Conservation (phyloP, 768 basidiomycete species). For the Fistulinella prunicolor region DNA sequence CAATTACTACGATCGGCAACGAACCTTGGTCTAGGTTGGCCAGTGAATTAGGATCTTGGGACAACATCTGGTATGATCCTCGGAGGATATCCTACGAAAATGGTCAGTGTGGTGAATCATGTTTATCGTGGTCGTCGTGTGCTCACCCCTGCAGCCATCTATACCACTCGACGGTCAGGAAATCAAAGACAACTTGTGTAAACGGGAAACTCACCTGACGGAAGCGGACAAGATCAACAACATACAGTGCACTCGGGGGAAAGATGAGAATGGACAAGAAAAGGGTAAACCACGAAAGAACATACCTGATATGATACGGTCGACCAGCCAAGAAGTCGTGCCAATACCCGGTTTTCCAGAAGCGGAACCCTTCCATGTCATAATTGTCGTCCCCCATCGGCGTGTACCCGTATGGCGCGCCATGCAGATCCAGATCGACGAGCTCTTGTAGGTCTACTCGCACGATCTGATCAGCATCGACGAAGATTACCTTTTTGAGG, state of each 20-base stretch:
- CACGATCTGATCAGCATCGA: constrained; percentile 97
- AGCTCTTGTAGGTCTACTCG: constrained; percentile 94
- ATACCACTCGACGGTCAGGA: not conserved
- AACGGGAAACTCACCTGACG: constrained; percentile 56
- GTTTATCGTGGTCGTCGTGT: not conserved
- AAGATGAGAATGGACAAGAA: constrained; percentile 9
- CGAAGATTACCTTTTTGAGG: constrained; percentile 98
- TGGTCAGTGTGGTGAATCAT: not conserved
- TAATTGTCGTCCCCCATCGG: constrained; percentile 96
- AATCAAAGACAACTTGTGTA: not conserved
- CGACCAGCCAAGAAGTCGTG: constrained; percentile 76
- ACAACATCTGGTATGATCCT: constrained; percentile 89
- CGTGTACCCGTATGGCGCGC: constrained; percentile 92
- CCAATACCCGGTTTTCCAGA: constrained; percentile 99
- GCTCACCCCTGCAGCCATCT: constrained; percentile 60
- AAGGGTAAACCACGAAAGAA: constrained; percentile 1
- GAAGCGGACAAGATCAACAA: constrained; percentile 93
- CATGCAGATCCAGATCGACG: constrained; percentile 88
- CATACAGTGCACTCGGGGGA: constrained; percentile 83
- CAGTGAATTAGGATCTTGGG: constrained; percentile 90
- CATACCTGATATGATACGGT: constrained; percentile 94
- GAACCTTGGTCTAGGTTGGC: constrained; percentile 93
- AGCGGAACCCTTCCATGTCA: constrained; percentile 97
- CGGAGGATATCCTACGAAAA: constrained; percentile 72
- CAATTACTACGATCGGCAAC: not conserved